Conservation (phyloP, 805 yeast genomes). For the Wickerhamiella qilinensis region DNA sequence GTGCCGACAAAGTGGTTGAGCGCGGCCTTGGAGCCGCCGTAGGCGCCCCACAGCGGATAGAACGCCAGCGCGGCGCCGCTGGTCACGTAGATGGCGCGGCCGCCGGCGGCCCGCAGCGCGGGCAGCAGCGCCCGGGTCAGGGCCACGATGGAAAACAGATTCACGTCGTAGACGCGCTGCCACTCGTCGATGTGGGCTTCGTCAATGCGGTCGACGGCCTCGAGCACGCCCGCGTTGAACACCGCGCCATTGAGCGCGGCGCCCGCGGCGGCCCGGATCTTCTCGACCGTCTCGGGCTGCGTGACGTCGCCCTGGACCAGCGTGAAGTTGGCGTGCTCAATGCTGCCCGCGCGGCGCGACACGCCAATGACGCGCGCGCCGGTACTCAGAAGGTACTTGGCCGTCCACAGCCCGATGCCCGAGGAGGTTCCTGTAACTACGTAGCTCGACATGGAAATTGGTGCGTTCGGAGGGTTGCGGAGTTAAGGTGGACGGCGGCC, state of each 20-base stretch:
- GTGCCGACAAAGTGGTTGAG: conserved; percentile 58
- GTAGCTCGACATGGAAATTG: conserved; percentile 1
- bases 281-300: conserved; percentile 20
- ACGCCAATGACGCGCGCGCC: conserved; percentile 43
- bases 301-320: conserved; percentile 39
- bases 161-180: conserved; percentile 54
- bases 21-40: conserved; percentile 86
- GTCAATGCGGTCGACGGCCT: conserved; percentile 46
- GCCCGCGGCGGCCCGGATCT: conserved; percentile 19
- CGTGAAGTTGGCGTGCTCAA: conserved; percentile 25
- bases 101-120: conserved; percentile 36
- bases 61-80: conserved; percentile 70
- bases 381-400: conserved; percentile 31
- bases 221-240: conserved; percentile 62
- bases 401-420: conserved; percentile 75
- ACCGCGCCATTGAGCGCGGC: conserved; percentile 30
- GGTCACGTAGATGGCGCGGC: conserved; percentile 62
- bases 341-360: conserved; percentile 43
- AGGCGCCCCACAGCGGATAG: conserved; percentile 72
- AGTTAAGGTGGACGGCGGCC: too few relatives aligned
- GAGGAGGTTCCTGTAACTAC: conserved; percentile 17
- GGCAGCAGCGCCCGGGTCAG: conserved; percentile 34
- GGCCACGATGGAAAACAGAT: conserved; percentile 58
- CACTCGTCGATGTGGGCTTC: conserved; percentile 41
- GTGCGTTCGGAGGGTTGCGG: too few relatives aligned